Evolutionary conservation across 768 basidiomycete species (phyloP).

Genomic region (Amylocystis lapponica): DNA sequence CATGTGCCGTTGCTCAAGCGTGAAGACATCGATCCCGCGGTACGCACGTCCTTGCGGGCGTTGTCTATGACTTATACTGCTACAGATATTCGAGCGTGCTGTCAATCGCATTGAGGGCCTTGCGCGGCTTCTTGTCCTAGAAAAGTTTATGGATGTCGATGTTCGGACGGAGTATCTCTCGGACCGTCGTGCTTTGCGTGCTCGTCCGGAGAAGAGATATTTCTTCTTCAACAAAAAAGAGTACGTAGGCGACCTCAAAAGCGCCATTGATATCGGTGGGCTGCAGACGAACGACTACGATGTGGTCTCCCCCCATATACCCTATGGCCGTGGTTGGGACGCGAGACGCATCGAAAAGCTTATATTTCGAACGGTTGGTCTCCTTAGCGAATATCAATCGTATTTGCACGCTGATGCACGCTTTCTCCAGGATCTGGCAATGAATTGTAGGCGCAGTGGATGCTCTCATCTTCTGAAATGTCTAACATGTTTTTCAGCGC

Average conservation of each 20-base stretch:
- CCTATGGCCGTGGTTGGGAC: constrained; percentile 57
- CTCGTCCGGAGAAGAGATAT: constrained; percentile 40
- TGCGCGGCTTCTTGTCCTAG: constrained; percentile 56
- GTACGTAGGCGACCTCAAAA: constrained; percentile 55
- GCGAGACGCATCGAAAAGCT: constrained; percentile 50
- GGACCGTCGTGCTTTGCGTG: constrained; percentile 43
- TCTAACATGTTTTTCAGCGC: constrained; percentile 31
- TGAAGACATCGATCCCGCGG: constrained; percentile 53
- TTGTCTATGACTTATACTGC: background rate
- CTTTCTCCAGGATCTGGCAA: constrained; percentile 47
- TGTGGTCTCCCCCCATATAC: constrained; percentile 47
- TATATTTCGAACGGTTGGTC: constrained; percentile 48
- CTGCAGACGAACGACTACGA: constrained; percentile 57
- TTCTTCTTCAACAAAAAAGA: too few species aligned
- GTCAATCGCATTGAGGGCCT: constrained; percentile 52
- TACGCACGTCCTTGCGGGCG: constrained; percentile 22
- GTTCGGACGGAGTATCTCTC: constrained; percentile 41
- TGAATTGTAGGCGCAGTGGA: constrained; percentile 40
- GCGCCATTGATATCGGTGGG: constrained; percentile 32
- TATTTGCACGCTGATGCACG: constrained; percentile 6
- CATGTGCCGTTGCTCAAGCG: constrained; percentile 48
- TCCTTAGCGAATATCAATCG: too few species aligned
- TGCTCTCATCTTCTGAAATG: background rate
- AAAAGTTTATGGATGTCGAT: constrained; percentile 44
- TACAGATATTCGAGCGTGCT: constrained; percentile 55